Percentiles rank a stretch among this genome's conserved stretches.
phyloP scores from a whole-genome alignment of 495 filamentous ascomycete species.

The Lasiosphaeria hispida region DNA sequence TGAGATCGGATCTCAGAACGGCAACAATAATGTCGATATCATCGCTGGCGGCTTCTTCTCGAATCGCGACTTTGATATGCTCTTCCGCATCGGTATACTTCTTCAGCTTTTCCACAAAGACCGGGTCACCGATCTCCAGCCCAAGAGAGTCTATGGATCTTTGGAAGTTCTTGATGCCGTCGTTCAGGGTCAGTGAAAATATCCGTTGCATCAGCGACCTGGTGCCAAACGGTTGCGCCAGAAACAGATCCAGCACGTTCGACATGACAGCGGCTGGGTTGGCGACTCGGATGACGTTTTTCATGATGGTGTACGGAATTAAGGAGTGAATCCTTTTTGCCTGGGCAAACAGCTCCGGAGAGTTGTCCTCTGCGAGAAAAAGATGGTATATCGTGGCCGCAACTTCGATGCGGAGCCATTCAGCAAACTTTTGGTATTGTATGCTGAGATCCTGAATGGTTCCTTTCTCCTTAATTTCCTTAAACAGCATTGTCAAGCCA shows the following conservation, averaged over 20 bases:
- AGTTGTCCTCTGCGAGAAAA: conserved; percentile 97
- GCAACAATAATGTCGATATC: conserved; percentile 78
- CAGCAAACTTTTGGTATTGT: conserved; percentile 96
- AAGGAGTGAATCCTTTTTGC: conserved; percentile 89
- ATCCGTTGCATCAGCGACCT: conserved; percentile 89
- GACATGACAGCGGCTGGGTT: conserved; percentile 97
- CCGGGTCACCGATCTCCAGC: conserved; percentile 69
- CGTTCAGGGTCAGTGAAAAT: conserved; percentile 84
- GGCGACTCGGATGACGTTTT: conserved; percentile 93
- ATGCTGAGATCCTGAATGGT: conserved; percentile 83
- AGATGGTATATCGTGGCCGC: conserved; percentile 96
- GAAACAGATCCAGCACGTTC: conserved; percentile 86
- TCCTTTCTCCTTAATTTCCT: conserved; percentile 84
- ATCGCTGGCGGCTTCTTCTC: conserved; percentile 66
- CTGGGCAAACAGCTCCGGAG: conserved; percentile 91
- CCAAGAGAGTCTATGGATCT: conserved; percentile 75
- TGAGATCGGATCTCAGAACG: conserved; percentile 70
- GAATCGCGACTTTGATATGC: conserved; percentile 65
- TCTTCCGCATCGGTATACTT: conserved; percentile 73
- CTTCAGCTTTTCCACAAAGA: conserved; percentile 81
- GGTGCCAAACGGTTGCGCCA: conserved; percentile 90
- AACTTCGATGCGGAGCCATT: conserved; percentile 97
- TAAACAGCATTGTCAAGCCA: conserved; percentile 88
- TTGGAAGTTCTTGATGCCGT: conserved; percentile 82
- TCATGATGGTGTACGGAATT: conserved; percentile 86